Conservation (phyloP, 1,139 yeast genomes). For the Blastobotrys capitulatus region DNA sequence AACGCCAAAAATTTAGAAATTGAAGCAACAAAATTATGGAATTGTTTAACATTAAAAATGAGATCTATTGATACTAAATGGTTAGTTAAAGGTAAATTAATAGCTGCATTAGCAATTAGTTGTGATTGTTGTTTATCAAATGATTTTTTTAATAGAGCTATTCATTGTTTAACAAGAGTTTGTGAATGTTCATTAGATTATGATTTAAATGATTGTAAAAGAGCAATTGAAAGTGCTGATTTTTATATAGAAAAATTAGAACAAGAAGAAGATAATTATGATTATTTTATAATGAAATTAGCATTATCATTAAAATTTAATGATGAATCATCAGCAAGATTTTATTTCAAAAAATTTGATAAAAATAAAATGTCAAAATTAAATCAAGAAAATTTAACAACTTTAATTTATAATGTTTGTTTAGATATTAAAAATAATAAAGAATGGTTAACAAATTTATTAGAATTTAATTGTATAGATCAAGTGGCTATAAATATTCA, state of each 20-base stretch:
- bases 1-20: not conserved
- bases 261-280: not conserved
- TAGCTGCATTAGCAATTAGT: slow-evolving; percentile 1
- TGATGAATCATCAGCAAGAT: not conserved
- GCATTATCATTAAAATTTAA: not conserved
- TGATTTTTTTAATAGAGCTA: not conserved
- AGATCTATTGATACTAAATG: not conserved
- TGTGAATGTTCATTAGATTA: slow-evolving; percentile 1
- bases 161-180: not conserved
- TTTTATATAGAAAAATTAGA: not conserved
- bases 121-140: not conserved
- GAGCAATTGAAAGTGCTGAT: slow-evolving; percentile 3
- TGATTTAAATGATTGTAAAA: not conserved
- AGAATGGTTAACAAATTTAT: not conserved
- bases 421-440: not conserved
- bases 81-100: not conserved
- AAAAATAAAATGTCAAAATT: not conserved
- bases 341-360: not conserved
- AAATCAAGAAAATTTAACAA: not conserved
- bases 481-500: not conserved
- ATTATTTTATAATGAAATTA: slow-evolving; percentile 1
- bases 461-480: slow-evolving; percentile 2
- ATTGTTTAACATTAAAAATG: slow-evolving; percentile 1
- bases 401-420: slow-evolving; percentile 2
- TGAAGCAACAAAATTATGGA: slow-evolving; percentile 3